Conservation (phyloP, 805 yeast genomes). For the Teunomyces cretensis region DNA sequence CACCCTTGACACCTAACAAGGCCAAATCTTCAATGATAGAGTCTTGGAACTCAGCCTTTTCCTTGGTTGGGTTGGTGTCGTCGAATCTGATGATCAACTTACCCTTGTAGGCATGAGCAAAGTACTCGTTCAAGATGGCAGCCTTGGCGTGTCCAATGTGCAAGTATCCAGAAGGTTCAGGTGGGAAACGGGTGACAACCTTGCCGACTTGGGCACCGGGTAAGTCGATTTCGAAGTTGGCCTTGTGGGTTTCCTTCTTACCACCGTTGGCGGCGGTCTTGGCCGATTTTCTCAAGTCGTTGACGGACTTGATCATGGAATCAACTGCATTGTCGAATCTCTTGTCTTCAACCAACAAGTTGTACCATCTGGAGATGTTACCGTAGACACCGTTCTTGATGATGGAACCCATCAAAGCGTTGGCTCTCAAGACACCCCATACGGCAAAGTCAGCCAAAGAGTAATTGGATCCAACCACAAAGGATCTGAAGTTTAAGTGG, state of each 20-base stretch:
- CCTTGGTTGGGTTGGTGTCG: conserved; percentile 97
- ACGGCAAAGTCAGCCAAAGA: conserved; percentile 81
- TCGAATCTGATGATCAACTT: conserved; percentile 95
- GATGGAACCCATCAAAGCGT: conserved; percentile 89
- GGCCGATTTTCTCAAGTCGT: conserved; percentile 70
- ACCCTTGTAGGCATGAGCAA: conserved; percentile 94
- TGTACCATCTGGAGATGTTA: conserved; percentile 93
- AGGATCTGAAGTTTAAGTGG: conserved; percentile 83
- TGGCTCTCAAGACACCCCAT: conserved; percentile 94
- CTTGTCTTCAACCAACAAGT: conserved; percentile 63
- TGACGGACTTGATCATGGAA: conserved; percentile 62
- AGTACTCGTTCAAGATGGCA: conserved; percentile 93
- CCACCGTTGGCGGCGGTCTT: conserved; percentile 36
- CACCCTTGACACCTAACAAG: conserved; percentile 91
- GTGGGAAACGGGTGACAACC: conserved; percentile 98
- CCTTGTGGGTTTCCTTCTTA: conserved; percentile 87
- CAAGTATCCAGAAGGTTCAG: conserved; percentile 98
- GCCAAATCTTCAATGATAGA: conserved; percentile 90
- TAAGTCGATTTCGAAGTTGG: conserved; percentile 90
- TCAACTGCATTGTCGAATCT: conserved; percentile 72
- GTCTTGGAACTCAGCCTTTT: conserved; percentile 91
- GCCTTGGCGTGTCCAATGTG: conserved; percentile 99
- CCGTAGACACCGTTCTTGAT: conserved; percentile 80
- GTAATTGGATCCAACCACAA: conserved; percentile 62
- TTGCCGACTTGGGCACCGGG: conserved; percentile 90